These are phyloP conservation scores for Pyrenochaeta sp. DNA, from an alignment of 2,329 filamentous ascomycete genomes.

Conservation along the genomic window DNA sequence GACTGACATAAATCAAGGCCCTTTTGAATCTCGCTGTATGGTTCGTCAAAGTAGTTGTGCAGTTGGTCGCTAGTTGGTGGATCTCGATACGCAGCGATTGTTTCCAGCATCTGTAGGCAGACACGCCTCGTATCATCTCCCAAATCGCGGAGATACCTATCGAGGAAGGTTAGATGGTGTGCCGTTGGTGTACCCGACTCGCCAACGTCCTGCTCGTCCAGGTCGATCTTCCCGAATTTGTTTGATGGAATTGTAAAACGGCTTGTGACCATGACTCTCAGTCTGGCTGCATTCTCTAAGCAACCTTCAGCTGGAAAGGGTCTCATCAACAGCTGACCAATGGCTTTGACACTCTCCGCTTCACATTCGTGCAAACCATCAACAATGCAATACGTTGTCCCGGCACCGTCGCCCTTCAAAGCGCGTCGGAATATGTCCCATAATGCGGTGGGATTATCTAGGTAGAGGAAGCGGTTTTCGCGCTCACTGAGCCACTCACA, in stretches of 20 bases:
- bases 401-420: not conserved
- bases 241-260: not conserved
- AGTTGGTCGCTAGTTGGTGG: not conserved
- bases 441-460: not conserved
- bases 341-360: not conserved
- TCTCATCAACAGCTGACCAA: not conserved
- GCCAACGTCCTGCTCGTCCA: not conserved
- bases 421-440: not conserved
- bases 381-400: conserved; percentile 1
- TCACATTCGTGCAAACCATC: conserved; percentile 1
- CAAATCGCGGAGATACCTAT: not conserved
- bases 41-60: not conserved
- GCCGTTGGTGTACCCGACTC: not conserved
- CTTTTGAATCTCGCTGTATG: not conserved
- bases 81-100: not conserved
- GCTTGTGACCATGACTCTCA: conserved; percentile 1
- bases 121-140: not conserved
- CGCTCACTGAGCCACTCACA: not conserved
- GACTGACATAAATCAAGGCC: not conserved
- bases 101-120: not conserved
- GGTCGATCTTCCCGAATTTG: not conserved
- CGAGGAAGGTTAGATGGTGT: not conserved
- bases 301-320: not conserved
- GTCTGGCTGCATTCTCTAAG: not conserved
- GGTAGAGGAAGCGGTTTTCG: not conserved